A percentile compares a stretch with the other conserved stretches of the same genome.
These are phyloP conservation scores for Amanita molliuscula DNA, from an alignment of 768 basidiomycete species.

Conservation along the genomic window DNA sequence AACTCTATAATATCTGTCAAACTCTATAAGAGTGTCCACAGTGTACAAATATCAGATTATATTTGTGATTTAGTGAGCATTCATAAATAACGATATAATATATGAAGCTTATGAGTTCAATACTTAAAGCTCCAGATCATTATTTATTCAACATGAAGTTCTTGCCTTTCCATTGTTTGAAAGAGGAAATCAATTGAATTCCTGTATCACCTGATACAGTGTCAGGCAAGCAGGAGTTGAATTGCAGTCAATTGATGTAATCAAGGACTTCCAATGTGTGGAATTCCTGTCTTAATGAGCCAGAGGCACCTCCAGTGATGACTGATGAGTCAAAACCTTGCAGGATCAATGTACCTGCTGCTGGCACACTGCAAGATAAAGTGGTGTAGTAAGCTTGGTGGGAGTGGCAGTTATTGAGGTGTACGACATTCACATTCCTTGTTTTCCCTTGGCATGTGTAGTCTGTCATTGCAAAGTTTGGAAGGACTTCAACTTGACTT, in stretches of 20 bases:
- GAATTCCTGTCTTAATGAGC: constrained; percentile 1
- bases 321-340: not conserved
- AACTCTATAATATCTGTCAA: no score
- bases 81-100: no score
- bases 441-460: constrained; percentile 22
- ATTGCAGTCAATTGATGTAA: not conserved
- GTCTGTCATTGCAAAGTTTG: constrained; percentile 24
- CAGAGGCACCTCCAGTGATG: not conserved
- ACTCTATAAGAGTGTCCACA: no score
- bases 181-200: not conserved
- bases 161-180: not conserved
- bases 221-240: not conserved
- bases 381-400: constrained; percentile 20
- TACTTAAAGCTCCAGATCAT: no score
- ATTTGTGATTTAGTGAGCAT: no score
- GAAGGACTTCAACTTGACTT: constrained; percentile 14
- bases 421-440: constrained; percentile 16
- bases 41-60: no score
- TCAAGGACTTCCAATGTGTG: not conserved
- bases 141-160: no score
- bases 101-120: no score
- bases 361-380: constrained; percentile 6
- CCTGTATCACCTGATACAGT: not conserved
- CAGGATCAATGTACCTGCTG: not conserved
- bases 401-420: constrained; percentile 12